Base-by-base conservation (phyloP, 495 filamentous ascomycete genomes). In the Podospora sp. region DNA sequence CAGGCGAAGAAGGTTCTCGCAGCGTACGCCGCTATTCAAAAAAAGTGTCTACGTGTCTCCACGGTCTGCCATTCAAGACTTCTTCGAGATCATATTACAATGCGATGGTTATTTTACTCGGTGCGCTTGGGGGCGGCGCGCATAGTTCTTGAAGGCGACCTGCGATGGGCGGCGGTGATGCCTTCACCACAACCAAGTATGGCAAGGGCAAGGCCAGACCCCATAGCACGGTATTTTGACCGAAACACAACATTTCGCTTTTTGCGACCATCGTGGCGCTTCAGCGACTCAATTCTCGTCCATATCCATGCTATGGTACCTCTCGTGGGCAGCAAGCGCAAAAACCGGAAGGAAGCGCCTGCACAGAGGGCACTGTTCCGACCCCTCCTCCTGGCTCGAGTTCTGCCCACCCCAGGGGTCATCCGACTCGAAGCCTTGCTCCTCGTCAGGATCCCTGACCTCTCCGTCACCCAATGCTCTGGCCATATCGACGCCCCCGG, bases 321-420 rank as follows among this genome's bases (percentile, higher is more conserved):
- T 80, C 67, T 83, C 78, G 77, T 96, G 92, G 3, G 92, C 92
- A 21, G 82, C 68, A 72, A 88, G 83, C 7, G 92, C 92, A 78
- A 94, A 95, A 14, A 79, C 67, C 0, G 92, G 92, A 63, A 95
- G 88, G 6, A 77, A 68, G 18, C 85, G 84, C 12, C 87, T 88
- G 74, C 92, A 95, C 6, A 76, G 68, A 0, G 69, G 69, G 74
- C 92, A 94, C 8, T 70, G 35, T n/a, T 62, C 65, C 46, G 55
- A 22, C 9, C 46, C 63, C n/a, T 64, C 68, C 22, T 29, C 57
- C 11, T 62, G 36, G 33, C 60, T 62, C 22, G 35, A 49, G 22
- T 18, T 21, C 16, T 60, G 68, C 3, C 68, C 71, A 58, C 76
- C 73, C 69, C 76, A 73, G 16, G 68, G 51, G 40, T n/a, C 50